Evolutionary conservation across 2,329 filamentous ascomycete genomes (phyloP).

Genomic region (Berkeleyomyces rouxiae): DNA sequence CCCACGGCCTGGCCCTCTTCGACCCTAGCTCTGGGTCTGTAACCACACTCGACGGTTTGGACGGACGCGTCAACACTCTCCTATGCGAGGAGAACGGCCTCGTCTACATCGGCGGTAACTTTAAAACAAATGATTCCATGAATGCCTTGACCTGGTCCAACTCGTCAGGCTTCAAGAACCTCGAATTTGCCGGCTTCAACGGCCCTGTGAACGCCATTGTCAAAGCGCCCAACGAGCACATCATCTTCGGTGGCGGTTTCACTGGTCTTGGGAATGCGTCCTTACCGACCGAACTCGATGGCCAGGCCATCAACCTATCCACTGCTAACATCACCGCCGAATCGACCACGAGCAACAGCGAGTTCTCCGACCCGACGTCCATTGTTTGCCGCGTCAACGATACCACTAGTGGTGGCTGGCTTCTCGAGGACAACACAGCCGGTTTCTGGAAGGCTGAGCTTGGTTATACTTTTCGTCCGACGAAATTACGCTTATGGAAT

Average conservation of each 20-base stretch:
- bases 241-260: conserved; percentile 85
- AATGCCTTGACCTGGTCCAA: conserved; percentile 76
- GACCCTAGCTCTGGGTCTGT: conserved; percentile 55
- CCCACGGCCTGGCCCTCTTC: conserved; percentile 66
- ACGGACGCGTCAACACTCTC: conserved; percentile 66
- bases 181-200: conserved; percentile 91
- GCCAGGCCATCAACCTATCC: conserved; percentile 69
- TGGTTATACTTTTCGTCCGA: conserved; percentile 69
- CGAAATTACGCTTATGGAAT: conserved; percentile 77
- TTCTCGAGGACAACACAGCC: conserved; percentile 50
- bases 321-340: conserved; percentile 57
- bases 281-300: conserved; percentile 48
- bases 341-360: conserved; percentile 42
- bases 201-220: conserved; percentile 76
- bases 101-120: conserved; percentile 86
- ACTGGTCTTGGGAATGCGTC: conserved; percentile 66
- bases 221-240: conserved; percentile 62
- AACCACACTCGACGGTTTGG: conserved; percentile 61
- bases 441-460: conserved; percentile 78
- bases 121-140: conserved; percentile 62
- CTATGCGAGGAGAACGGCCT: conserved; percentile 63
- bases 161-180: conserved; percentile 52
- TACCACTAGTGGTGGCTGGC: conserved; percentile 64
- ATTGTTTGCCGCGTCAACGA: conserved; percentile 62
- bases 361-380: conserved; percentile 59